phyloP scores from a whole-genome alignment of 2,329 filamentous ascomycete genomes.

The Phialocephala subalpina region DNA sequence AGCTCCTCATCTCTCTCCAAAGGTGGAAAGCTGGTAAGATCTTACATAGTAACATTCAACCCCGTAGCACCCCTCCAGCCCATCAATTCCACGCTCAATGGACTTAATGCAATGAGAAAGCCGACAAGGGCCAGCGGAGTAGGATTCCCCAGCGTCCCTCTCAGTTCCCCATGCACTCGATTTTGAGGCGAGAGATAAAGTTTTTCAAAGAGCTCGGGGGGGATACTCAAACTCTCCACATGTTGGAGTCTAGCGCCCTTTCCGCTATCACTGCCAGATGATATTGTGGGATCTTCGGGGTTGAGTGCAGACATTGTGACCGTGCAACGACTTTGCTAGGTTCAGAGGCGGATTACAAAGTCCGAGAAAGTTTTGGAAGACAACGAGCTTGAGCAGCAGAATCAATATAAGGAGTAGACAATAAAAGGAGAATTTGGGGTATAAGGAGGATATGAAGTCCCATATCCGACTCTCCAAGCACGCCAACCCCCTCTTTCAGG shows the following conservation, averaged over 20 bases:
- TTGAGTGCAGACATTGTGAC: background rate
- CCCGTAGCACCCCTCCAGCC: conserved; percentile 61
- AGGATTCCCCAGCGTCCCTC: conserved; percentile 66
- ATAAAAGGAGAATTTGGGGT: too few relatives aligned
- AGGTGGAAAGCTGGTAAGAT: too few relatives aligned
- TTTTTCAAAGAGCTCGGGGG: conserved; percentile 69
- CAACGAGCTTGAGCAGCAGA: too few relatives aligned
- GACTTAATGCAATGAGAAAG: conserved; percentile 58
- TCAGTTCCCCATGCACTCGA: conserved; percentile 59
- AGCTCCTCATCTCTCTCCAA: background rate
- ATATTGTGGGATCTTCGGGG: background rate
- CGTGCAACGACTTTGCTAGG: too few relatives aligned
- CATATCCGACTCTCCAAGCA: too few relatives aligned
- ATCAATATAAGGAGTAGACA: too few relatives aligned
- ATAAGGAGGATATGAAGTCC: too few relatives aligned
- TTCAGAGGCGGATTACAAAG: too few relatives aligned
- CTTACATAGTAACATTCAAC: conserved; percentile 58
- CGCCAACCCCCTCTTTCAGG: too few relatives aligned
- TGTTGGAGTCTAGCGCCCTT: background rate
- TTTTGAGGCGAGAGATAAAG: conserved; percentile 65
- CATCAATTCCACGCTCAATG: conserved; percentile 60
- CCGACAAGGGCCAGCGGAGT: conserved; percentile 65
- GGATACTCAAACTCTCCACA: conserved; percentile 48
- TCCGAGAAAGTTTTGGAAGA: too few relatives aligned
- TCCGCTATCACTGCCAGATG: background rate